These are phyloP conservation scores for Macrocybe gigantea DNA, from an alignment of 768 basidiomycete genomes.

Conservation along the genomic window DNA sequence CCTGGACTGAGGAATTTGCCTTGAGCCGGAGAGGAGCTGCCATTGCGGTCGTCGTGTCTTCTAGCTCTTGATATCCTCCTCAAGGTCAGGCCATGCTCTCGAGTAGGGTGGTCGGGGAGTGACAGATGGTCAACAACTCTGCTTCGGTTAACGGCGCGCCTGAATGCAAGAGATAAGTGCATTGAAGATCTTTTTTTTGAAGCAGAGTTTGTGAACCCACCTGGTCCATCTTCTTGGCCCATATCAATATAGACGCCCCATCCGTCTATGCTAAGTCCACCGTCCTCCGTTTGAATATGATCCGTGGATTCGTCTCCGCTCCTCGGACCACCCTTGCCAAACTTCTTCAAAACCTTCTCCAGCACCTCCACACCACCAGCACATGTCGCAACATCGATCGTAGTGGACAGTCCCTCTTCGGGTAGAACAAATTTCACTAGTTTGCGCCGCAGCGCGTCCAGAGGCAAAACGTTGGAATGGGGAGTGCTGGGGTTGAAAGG, in stretches of 20 bases:
- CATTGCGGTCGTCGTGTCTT: constrained; percentile 37
- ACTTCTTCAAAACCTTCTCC: constrained; percentile 86
- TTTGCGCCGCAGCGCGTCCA: constrained; percentile 79
- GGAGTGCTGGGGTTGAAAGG: constrained; percentile 47
- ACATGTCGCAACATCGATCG: constrained; percentile 79
- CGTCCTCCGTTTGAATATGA: constrained; percentile 64
- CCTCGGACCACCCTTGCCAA: constrained; percentile 57
- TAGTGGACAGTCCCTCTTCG: constrained; percentile 72
- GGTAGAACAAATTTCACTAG: constrained; percentile 85
- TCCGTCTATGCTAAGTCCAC: constrained; percentile 77
- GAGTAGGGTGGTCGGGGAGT: constrained; percentile 70
- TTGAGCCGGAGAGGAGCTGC: constrained; percentile 26
- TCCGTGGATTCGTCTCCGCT: constrained; percentile 42
- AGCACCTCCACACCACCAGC: constrained; percentile 81
- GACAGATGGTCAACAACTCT: constrained; percentile 78
- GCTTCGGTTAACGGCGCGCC: constrained; percentile 76
- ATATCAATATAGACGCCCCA: constrained; percentile 81
- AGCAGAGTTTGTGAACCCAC: constrained; percentile 27
- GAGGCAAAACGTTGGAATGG: constrained; percentile 39
- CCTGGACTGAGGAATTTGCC: constrained; percentile 15
- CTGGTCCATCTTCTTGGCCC: constrained; percentile 45
- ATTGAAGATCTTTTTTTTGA: neutral
- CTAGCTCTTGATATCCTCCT: constrained; percentile 44
- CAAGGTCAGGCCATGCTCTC: constrained; percentile 75
- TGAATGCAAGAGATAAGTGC: constrained; percentile 18